These are phyloP conservation scores for Pelargonium myrrhifolium DNA, from an alignment of 441 rosid species.

Conservation along the genomic window DNA sequence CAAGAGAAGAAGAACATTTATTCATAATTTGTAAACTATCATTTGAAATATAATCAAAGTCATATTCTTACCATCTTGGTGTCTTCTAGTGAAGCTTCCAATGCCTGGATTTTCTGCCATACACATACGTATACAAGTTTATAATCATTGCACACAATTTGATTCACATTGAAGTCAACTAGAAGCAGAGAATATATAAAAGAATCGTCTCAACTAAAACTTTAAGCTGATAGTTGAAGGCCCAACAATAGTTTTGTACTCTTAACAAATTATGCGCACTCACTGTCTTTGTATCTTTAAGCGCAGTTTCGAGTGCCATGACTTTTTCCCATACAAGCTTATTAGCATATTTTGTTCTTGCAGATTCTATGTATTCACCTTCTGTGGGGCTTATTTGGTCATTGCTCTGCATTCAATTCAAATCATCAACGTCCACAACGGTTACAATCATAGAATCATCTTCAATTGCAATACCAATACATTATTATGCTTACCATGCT, in stretches of 20 bases:
- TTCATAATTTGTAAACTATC: background rate
- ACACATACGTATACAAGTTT: background rate
- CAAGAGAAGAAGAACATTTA: background rate
- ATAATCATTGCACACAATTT: background rate
- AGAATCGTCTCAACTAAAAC: too few relatives aligned
- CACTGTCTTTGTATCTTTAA: slow-evolving; percentile 25
- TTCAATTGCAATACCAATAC: too few relatives aligned
- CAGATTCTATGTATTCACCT: slow-evolving; percentile 8
- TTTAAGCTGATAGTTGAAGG: too few relatives aligned
- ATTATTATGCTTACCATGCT: slow-evolving; percentile 24
- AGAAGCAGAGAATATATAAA: too few relatives aligned
- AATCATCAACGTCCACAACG: background rate
- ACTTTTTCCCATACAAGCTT: slow-evolving; percentile 19
- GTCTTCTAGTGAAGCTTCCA: slow-evolving; percentile 31
- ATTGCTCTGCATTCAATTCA: slow-evolving; percentile 19
- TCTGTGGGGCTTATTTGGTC: slow-evolving; percentile 1
- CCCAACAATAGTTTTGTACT: too few relatives aligned
- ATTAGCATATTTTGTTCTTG: background rate
- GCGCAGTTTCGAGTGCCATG: slow-evolving; percentile 26
- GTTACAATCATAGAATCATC: too few relatives aligned
- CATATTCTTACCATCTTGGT: slow-evolving; percentile 29
- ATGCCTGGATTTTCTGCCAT: slow-evolving; percentile 25
- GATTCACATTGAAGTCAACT: too few relatives aligned
- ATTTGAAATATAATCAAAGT: background rate
- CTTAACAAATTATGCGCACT: too few relatives aligned